phyloP scores from a whole-genome alignment of 345 rosid genomes.

The Trapa bicornis region DNA sequence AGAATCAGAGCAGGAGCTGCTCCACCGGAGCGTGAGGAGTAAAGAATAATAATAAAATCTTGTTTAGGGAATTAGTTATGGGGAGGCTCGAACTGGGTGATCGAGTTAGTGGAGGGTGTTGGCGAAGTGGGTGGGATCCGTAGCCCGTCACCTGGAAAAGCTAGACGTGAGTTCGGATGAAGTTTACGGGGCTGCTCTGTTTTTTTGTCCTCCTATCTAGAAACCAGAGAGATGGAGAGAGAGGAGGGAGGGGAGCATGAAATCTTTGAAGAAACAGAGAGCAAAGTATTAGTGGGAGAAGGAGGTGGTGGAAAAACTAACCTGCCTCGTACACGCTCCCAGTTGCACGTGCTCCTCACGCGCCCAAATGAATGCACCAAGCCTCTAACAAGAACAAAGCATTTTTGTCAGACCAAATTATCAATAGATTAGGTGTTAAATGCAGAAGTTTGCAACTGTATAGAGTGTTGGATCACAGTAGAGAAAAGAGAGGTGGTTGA shows the following conservation, averaged over 20 bases:
- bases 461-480: neutral
- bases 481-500: neutral
- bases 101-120: slow-evolving; percentile 18
- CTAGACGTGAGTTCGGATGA: slow-evolving; percentile 26
- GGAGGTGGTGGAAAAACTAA: too few relatives aligned
- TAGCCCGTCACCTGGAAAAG: slow-evolving; percentile 46
- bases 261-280: neutral
- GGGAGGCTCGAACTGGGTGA: slow-evolving; percentile 10
- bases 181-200: neutral
- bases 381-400: too few relatives aligned
- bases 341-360: too few relatives aligned
- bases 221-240: neutral
- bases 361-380: too few relatives aligned
- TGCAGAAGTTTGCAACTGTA: neutral
- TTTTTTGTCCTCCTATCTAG: neutral
- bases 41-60: neutral
- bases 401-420: too few relatives aligned
- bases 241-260: neutral
- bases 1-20: neutral
- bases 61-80: neutral
- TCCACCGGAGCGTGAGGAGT: neutral
- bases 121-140: slow-evolving; percentile 52
- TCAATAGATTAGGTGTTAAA: neutral
- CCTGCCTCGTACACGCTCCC: too few relatives aligned
- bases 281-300: too few relatives aligned